These are phyloP conservation scores for Dendrobium catenatum DNA, from an alignment of 106 monocot species.

Conservation along the genomic window DNA sequence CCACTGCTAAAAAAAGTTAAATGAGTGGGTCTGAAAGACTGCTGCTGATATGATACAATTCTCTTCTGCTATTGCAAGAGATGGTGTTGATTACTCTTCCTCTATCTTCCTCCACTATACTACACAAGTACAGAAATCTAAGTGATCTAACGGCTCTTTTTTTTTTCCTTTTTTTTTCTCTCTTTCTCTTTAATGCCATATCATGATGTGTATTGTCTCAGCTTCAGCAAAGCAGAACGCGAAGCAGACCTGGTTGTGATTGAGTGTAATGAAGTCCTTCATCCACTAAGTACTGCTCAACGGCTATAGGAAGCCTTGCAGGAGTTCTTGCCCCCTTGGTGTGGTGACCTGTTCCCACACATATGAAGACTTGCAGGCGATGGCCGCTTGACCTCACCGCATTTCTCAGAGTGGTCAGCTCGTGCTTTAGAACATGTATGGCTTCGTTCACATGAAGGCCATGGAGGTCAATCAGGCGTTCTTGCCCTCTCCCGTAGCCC, in stretches of 20 bases:
- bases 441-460: conserved; percentile 88
- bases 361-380: conserved; percentile 63
- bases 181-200: neutral
- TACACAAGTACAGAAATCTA: neutral
- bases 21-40: conserved; percentile 6
- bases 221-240: conserved; percentile 59
- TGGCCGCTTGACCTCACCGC: conserved; percentile 50
- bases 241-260: conserved; percentile 73
- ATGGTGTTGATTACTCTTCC: neutral
- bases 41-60: conserved; percentile 7
- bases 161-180: conserved; percentile 8
- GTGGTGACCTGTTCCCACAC: conserved; percentile 82
- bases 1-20: neutral
- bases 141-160: neutral
- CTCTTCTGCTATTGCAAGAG: neutral
- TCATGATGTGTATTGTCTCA: neutral
- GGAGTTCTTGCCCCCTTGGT: conserved; percentile 70
- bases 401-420: conserved; percentile 50
- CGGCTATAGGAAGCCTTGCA: conserved; percentile 57
- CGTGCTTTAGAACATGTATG: conserved; percentile 76
- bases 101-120: neutral
- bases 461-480: conserved; percentile 75
- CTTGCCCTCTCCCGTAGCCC: conserved; percentile 26
- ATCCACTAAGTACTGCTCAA: conserved; percentile 71
- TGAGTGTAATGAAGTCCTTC: conserved; percentile 63